Evolutionary conservation across 495 filamentous ascomycete genomes (phyloP).

Genomic region (Staphylotrichum longicolle): DNA sequence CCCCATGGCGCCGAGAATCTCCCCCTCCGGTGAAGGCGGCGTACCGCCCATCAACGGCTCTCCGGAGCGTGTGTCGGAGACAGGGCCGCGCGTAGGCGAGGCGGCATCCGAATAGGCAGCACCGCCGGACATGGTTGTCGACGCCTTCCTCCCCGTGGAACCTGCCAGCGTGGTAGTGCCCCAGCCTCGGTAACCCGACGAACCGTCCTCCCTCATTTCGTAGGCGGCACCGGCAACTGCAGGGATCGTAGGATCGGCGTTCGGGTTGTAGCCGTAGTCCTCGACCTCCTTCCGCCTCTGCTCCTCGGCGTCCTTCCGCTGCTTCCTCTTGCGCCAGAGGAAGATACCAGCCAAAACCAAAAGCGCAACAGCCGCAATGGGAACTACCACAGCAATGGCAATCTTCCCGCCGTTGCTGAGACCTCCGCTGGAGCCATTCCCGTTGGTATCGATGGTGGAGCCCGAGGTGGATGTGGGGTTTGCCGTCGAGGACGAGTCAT

Average conservation of each 20-base stretch:
- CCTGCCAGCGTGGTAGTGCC: slow-evolving; percentile 70
- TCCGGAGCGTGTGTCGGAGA: slow-evolving; percentile 70
- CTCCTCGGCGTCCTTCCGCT: slow-evolving; percentile 79
- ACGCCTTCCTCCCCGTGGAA: slow-evolving; percentile 76
- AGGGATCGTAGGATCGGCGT: slow-evolving; percentile 82
- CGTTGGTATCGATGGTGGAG: slow-evolving; percentile 35
- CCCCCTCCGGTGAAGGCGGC: slow-evolving; percentile 63
- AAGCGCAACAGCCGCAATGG: slow-evolving; percentile 82
- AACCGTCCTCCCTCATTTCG: slow-evolving; percentile 66
- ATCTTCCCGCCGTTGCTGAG: slow-evolving; percentile 59
- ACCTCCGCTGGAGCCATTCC: slow-evolving; percentile 32
- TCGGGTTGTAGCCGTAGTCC: slow-evolving; percentile 95
- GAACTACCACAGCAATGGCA: slow-evolving; percentile 90
- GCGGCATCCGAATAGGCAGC: slow-evolving; percentile 70
- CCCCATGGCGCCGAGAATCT: slow-evolving; percentile 69
- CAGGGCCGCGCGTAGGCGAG: slow-evolving; percentile 64
- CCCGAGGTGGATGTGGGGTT: slow-evolving; percentile 26
- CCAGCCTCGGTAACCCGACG: slow-evolving; percentile 88
- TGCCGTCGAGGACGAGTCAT: slow-evolving; percentile 20
- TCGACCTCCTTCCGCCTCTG: slow-evolving; percentile 90
- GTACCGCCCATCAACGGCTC: slow-evolving; percentile 62
- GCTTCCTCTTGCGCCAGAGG: slow-evolving; percentile 83
- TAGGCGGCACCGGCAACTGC: slow-evolving; percentile 58
- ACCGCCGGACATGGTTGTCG: slow-evolving; percentile 84
- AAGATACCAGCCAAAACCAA: slow-evolving; percentile 73